phyloP scores from a whole-genome alignment of 2,329 filamentous ascomycete genomes.

The Fusarium devonianum region DNA sequence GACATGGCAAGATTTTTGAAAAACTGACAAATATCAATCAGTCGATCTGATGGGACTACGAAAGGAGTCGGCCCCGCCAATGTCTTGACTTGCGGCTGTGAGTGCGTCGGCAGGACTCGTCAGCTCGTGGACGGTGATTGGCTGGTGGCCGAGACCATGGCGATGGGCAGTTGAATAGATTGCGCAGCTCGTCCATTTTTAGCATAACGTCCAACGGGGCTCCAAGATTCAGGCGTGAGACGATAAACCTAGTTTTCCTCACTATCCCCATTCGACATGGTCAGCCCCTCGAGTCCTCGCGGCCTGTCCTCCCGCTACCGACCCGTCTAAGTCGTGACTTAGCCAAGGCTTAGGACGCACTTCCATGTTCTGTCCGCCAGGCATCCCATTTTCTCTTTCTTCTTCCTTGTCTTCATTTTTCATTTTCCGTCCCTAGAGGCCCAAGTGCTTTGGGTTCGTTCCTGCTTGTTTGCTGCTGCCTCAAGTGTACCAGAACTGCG shows the following conservation, averaged over 20 bases:
- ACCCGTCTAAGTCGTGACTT: neutral
- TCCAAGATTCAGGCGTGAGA: constrained; percentile 12
- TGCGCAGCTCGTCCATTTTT: constrained; percentile 29
- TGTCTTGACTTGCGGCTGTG: constrained; percentile 24
- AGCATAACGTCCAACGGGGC: constrained; percentile 18
- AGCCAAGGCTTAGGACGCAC: neutral
- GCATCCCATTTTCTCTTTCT: constrained; percentile 16
- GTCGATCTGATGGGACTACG: too few relatives aligned
- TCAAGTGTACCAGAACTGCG: neutral
- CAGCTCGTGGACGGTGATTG: constrained; percentile 45
- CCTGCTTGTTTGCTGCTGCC: constrained; percentile 7
- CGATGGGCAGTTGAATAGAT: constrained; percentile 28
- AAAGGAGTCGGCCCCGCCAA: constrained; percentile 20
- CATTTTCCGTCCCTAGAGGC: constrained; percentile 10
- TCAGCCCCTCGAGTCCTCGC: constrained; percentile 2
- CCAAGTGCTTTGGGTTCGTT: constrained; percentile 7
- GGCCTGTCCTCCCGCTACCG: constrained; percentile 1
- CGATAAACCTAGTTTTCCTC: constrained; percentile 2
- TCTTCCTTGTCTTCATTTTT: constrained; percentile 6
- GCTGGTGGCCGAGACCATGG: constrained; percentile 1
- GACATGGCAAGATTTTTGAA: too few relatives aligned
- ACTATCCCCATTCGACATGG: constrained; percentile 1
- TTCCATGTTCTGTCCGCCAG: constrained; percentile 31
- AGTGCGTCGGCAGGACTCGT: constrained; percentile 49
- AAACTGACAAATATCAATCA: too few relatives aligned